phyloP scores from a whole-genome alignment of 2,329 filamentous ascomycete genomes.

The Epichloe sp. region DNA sequence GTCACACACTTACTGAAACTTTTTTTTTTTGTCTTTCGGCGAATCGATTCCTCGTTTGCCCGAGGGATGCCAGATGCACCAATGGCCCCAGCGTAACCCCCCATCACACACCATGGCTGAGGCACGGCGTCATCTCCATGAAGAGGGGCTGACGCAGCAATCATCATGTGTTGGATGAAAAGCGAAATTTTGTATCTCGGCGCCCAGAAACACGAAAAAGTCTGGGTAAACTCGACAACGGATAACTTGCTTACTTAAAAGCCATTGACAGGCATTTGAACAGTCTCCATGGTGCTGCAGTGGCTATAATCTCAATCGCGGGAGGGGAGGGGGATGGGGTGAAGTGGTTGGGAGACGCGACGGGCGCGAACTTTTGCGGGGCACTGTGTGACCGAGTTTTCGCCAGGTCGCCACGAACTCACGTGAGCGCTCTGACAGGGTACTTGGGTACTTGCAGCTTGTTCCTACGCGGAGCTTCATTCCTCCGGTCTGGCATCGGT shows the following conservation, averaged over 20 bases:
- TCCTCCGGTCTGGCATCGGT: neutral
- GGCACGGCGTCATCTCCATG: conserved; percentile 9
- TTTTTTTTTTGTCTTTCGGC: neutral
- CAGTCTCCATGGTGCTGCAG: conserved; percentile 17
- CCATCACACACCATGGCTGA: conserved; percentile 6
- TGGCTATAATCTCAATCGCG: conserved; percentile 5
- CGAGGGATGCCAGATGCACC: neutral
- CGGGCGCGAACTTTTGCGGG: conserved; percentile 26
- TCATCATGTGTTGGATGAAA: conserved; percentile 5
- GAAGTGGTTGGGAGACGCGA: conserved; percentile 31
- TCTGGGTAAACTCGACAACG: conserved; percentile 12
- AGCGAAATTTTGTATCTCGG: conserved; percentile 9
- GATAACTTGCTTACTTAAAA: neutral
- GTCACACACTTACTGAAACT: neutral
- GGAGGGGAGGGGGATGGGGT: conserved; percentile 25
- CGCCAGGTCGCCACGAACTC: conserved; percentile 30
- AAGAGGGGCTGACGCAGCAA: conserved; percentile 11
- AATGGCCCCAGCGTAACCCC: conserved; percentile 1
- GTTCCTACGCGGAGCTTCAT: neutral
- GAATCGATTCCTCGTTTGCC: neutral
- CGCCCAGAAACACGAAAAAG: conserved; percentile 9
- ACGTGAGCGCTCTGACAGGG: conserved; percentile 22
- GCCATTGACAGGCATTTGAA: conserved; percentile 5
- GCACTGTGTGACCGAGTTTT: conserved; percentile 17
- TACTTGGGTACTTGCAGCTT: neutral